phyloP scores from a whole-genome alignment of 2,329 filamentous ascomycete species.

The Dissoconium aciculare region DNA sequence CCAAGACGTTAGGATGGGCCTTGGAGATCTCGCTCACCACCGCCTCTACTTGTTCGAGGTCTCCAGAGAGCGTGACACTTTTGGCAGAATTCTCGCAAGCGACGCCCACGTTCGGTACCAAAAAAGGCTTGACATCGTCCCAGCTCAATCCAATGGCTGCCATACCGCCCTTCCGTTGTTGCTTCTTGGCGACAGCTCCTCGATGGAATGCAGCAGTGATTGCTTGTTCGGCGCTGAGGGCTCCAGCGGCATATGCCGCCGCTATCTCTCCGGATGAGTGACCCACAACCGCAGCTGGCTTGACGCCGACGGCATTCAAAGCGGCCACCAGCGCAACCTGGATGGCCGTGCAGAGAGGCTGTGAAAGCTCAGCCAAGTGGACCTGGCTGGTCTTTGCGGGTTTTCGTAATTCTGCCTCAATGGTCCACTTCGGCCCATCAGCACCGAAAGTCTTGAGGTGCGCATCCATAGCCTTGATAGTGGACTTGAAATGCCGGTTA shows the following conservation, averaged over 20 bases:
- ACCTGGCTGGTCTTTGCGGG: constrained; percentile 4
- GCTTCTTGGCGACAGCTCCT: constrained; percentile 3
- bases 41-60: constrained; percentile 23
- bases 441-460: background rate
- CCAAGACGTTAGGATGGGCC: background rate
- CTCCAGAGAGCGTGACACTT: constrained; percentile 34
- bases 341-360: constrained; percentile 6
- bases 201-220: constrained; percentile 9
- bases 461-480: constrained; percentile 3
- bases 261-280: constrained; percentile 24
- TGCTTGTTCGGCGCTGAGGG: constrained; percentile 7
- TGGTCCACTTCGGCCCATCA: background rate
- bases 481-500: constrained; percentile 2
- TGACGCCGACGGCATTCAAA: constrained; percentile 8
- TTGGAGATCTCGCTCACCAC: constrained; percentile 3
- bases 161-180: constrained; percentile 1
- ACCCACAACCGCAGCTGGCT: constrained; percentile 16
- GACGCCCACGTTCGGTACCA: background rate
- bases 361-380: constrained; percentile 1
- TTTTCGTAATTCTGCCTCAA: background rate
- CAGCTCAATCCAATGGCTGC: background rate
- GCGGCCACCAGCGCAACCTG: constrained; percentile 8
- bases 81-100: constrained; percentile 23
- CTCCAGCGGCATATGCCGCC: constrained; percentile 19
- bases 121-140: constrained; percentile 3